Conservation (phyloP, 495 filamentous ascomycete genomes). For the Hypomontagnella monticulosa region DNA sequence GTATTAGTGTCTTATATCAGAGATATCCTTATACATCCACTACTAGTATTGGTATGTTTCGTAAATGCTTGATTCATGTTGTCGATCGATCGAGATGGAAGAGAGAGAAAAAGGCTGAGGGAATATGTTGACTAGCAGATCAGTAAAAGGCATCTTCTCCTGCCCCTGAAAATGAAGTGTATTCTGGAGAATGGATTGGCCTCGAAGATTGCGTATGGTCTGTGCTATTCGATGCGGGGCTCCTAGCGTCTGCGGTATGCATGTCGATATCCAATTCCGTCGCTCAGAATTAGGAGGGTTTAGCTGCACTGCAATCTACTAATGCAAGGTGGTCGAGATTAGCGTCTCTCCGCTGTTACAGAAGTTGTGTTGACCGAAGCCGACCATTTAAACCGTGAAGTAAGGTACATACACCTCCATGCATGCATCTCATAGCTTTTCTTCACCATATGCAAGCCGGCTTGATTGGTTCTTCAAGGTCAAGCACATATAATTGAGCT, state of each 20-base stretch:
- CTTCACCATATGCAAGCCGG: too few relatives aligned
- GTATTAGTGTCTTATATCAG: too few relatives aligned
- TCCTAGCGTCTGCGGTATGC: not conserved
- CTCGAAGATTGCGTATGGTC: constrained; percentile 22
- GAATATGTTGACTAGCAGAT: constrained; percentile 1
- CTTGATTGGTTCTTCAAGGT: not conserved
- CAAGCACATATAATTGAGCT: not conserved
- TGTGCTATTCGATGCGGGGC: constrained; percentile 17
- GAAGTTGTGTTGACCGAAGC: constrained; percentile 15
- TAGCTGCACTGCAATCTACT: constrained; percentile 8
- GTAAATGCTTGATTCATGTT: too few relatives aligned
- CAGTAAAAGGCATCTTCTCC: not conserved
- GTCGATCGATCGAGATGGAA: too few relatives aligned
- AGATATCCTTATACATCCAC: too few relatives aligned
- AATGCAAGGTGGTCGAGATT: constrained; percentile 35
- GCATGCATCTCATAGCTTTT: not conserved
- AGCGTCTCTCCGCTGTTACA: constrained; percentile 33
- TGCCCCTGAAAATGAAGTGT: constrained; percentile 13
- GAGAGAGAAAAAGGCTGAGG: constrained; percentile 8
- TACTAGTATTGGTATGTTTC: too few relatives aligned
- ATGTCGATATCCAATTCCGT: not conserved
- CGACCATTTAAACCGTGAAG: not conserved
- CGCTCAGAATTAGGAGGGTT: not conserved
- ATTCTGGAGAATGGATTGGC: constrained; percentile 11
- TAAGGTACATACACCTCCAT: not conserved